Evolutionary conservation across 2,329 filamentous ascomycete genomes (phyloP).

Genomic region (Tolypocladium tundrense): DNA sequence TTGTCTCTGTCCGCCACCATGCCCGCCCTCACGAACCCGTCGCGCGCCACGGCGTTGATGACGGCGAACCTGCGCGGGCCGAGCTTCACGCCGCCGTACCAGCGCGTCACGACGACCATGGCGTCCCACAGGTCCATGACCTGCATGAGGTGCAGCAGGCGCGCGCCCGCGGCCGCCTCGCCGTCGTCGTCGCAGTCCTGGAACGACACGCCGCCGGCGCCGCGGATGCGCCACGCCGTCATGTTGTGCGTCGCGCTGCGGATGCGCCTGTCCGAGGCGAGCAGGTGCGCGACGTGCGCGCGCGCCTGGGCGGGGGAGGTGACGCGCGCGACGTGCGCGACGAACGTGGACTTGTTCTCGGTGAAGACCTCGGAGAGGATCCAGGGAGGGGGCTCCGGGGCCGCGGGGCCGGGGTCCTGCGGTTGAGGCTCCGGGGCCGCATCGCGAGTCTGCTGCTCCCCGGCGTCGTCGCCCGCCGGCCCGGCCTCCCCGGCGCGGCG

Average conservation of each 20-base stretch:
- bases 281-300: conserved; percentile 60
- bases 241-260: conserved; percentile 92
- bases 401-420: conserved; percentile 8
- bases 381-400: conserved; percentile 48
- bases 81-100: conserved; percentile 87
- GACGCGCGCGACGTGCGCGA: conserved; percentile 67
- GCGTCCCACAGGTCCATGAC: conserved; percentile 90
- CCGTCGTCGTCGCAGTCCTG: conserved; percentile 97
- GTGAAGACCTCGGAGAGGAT: conserved; percentile 59
- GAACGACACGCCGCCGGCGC: conserved; percentile 32
- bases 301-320: conserved; percentile 61
- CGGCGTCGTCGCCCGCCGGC: neutral
- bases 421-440: neutral
- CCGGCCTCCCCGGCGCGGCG: conserved; percentile 26
- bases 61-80: conserved; percentile 83
- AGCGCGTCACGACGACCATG: conserved; percentile 85
- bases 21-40: conserved; percentile 70
- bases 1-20: conserved; percentile 44
- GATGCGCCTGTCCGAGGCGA: conserved; percentile 74
- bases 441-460: conserved; percentile 12
- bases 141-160: conserved; percentile 84
- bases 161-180: conserved; percentile 80
- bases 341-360: conserved; percentile 80
- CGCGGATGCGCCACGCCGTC: conserved; percentile 78
- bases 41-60: conserved; percentile 78